Evolutionary conservation across 257 asterid genomes (phyloP), one percentile per base, ranked within the genome.

Genomic region (Linaria vulgaris): DNA sequence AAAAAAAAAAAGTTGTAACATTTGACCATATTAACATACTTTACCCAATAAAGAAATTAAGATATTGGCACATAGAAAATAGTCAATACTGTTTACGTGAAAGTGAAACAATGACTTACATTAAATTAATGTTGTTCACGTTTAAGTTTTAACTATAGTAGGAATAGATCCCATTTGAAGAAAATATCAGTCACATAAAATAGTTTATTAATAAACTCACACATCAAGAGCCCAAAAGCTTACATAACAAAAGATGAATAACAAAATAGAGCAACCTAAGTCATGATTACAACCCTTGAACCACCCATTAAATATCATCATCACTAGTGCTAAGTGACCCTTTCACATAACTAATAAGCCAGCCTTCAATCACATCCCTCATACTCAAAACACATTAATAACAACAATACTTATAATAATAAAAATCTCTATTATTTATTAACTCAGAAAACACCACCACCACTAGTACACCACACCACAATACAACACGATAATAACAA

Each of bases 341-440:
- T 59, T 62, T 31, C 27, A 62, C 69, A 59, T 17, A n/a, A 59
- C 63, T 51, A 34, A 59, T 23, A 69, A 46, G 39, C 69, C 69
- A 69, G 0, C 39, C 64, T 44, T 7, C 47, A 27, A 27, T 27
- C 34, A 27, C 3, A 27, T 6, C 34, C 34, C 34, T 27, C 34
- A 27, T 27, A n/a, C n/a, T n/a, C n/a, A 3, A 27, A 27, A 27
- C 34, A 54, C 10, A 34, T 3, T 34, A 34, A 34, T 34, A n/a
- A n/a, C n/a, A n/a, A n/a, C n/a, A n/a, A n/a, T n/a, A n/a, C n/a
- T n/a, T n/a, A n/a, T n/a, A n/a, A n/a, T 7, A 34, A 34, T 34
- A 34, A 34, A 3, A 34, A 34, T 8, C 41, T 34, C 1, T 7
- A 4, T 7, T 34, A 34, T 34, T 34, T 34, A 34, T 34, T 34